phyloP scores from a whole-genome alignment of 495 filamentous ascomycete species.

The Hypoxylon fuscum region DNA sequence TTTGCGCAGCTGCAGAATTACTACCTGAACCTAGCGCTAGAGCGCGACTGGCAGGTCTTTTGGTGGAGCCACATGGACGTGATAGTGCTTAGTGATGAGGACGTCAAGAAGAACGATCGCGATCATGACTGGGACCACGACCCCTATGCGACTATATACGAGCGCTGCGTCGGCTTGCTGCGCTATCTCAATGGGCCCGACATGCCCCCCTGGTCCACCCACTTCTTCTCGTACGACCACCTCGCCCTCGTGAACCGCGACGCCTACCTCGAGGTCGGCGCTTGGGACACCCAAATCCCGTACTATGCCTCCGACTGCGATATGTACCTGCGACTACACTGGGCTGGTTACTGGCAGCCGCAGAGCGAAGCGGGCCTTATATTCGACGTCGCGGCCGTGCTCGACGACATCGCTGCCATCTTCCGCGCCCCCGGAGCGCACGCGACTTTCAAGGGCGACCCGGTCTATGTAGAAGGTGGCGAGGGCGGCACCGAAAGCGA shows the following conservation, averaged over 20 bases:
- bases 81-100: conserved; percentile 58
- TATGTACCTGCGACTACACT: conserved; percentile 64
- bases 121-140: conserved; percentile 49
- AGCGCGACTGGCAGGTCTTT: conserved; percentile 60
- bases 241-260: conserved; percentile 65
- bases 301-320: conserved; percentile 67
- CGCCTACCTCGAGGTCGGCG: conserved; percentile 61
- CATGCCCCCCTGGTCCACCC: conserved; percentile 54
- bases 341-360: conserved; percentile 60
- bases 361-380: conserved; percentile 56
- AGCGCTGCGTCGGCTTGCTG: conserved; percentile 49
- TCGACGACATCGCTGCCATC: conserved; percentile 58
- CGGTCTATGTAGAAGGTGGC: too few species aligned
- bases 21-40: conserved; percentile 57
- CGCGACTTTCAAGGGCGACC: too few species aligned
- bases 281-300: conserved; percentile 69
- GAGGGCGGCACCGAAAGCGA: too few species aligned
- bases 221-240: conserved; percentile 66
- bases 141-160: conserved; percentile 57
- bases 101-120: conserved; percentile 52
- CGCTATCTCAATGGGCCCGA: conserved; percentile 42
- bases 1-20: conserved; percentile 72
- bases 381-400: conserved; percentile 57
- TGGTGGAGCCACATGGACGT: conserved; percentile 72
- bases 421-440: conserved; percentile 49